A percentile compares a stretch with the other conserved stretches of the same genome.
phyloP scores from a whole-genome alignment of 495 filamentous ascomycete genomes.

The Hypoxylon crocopeplum region DNA sequence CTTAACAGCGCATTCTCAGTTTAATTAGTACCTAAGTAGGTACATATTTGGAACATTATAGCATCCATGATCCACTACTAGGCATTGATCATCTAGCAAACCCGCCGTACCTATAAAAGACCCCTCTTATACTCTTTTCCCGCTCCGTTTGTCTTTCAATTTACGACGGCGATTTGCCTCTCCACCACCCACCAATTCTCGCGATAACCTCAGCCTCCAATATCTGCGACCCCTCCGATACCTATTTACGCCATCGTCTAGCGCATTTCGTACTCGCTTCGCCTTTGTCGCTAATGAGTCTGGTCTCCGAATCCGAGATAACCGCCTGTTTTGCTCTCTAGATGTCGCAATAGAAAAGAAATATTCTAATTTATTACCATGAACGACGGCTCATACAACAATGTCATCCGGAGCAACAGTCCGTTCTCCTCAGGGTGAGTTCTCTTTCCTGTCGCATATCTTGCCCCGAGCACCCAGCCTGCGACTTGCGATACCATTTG shows the following conservation, averaged over 20 bases:
- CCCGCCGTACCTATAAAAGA: conserved; percentile 11
- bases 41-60: no score
- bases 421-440: conserved; percentile 37
- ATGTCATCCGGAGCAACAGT: conserved; percentile 36
- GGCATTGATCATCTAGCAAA: conserved; percentile 5
- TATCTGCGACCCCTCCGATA: background rate
- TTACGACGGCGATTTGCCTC: conserved; percentile 24
- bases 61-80: background rate
- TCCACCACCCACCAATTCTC: conserved; percentile 9
- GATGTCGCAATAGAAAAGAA: conserved; percentile 25
- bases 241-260: background rate
- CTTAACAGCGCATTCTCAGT: no score
- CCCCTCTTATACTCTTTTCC: conserved; percentile 34
- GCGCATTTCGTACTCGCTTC: background rate
- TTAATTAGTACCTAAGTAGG: no score
- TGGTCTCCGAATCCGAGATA: conserved; percentile 4
- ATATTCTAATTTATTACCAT: conserved; percentile 25
- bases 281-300: background rate
- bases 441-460: background rate
- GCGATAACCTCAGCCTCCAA: conserved; percentile 3
- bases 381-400: conserved; percentile 43
- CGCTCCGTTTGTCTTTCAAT: conserved; percentile 4
- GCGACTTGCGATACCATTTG: conserved; percentile 1
- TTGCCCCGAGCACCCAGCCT: background rate
- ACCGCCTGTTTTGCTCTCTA: background rate